Evolutionary conservation across 306 rosid species (phyloP).

Genomic region (Calophaca sinica): DNA sequence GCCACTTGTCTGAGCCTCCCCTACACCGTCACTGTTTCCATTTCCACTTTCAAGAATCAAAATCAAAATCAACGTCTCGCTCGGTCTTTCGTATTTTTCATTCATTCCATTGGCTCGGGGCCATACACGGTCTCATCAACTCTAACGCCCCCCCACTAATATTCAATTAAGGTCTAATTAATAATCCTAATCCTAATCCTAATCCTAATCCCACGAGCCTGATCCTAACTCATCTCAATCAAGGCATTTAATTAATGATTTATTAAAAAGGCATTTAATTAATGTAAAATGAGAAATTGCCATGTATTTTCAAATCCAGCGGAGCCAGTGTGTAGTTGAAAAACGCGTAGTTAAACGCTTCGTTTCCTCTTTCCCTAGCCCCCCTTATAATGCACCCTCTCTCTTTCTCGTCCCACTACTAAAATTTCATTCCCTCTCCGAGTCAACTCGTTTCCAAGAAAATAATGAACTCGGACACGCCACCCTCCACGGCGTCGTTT

Average conservation of each 20-base stretch:
- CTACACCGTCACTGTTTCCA: not conserved
- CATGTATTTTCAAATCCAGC: slow-evolving; percentile 32
- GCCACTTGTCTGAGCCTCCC: not conserved
- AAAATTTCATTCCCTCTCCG: not conserved
- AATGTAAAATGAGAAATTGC: slow-evolving; percentile 9
- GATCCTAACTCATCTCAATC: not conserved
- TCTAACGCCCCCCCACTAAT: not conserved
- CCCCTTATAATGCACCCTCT: not conserved
- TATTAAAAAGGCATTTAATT: not conserved
- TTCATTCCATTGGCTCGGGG: not conserved
- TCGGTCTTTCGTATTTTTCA: not conserved
- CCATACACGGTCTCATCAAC: too few species aligned
- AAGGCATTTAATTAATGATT: not conserved
- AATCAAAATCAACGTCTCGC: slow-evolving; percentile 31
- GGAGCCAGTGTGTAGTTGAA: not conserved
- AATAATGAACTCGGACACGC: slow-evolving; percentile 49
- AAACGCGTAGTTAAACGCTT: slow-evolving; percentile 15
- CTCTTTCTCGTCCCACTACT: not conserved
- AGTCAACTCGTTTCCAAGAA: not conserved
- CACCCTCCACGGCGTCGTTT: slow-evolving; percentile 67
- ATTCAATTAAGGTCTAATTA: not conserved
- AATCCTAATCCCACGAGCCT: not conserved
- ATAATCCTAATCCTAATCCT: not conserved
- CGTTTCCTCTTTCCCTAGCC: not conserved
- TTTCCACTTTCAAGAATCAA: not conserved